phyloP scores from a whole-genome alignment of 78 protist genomes.

The slime mould (Dictyostelium discoideum) region DNA sequence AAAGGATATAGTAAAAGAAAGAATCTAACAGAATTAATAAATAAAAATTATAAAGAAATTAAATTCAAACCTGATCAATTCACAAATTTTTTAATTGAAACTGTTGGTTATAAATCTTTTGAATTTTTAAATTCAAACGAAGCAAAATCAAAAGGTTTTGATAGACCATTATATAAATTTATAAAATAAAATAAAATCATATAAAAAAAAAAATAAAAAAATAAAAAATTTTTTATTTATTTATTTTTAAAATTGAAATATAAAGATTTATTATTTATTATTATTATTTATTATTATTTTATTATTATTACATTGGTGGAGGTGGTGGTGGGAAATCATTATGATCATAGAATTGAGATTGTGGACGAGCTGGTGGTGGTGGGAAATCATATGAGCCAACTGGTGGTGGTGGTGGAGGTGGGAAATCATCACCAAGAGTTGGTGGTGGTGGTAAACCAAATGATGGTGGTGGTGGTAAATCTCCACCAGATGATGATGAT shows the following conservation, averaged over 20 bases:
- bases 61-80: slow-evolving; percentile 60
- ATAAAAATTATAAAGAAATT: slow-evolving; percentile 11
- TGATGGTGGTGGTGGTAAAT: slow-evolving; percentile 14
- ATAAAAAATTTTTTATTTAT: background rate
- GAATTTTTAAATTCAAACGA: background rate
- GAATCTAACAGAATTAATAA: slow-evolving; percentile 24
- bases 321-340: slow-evolving; percentile 35
- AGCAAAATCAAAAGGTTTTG: slow-evolving; percentile 22
- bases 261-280: background rate
- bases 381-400: background rate
- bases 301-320: background rate
- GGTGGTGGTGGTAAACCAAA: slow-evolving; percentile 14
- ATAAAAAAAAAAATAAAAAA: too few relatives aligned
- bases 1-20: slow-evolving; percentile 33
- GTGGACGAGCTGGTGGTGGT: background rate
- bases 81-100: slow-evolving; percentile 6
- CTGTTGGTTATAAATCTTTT: slow-evolving; percentile 11
- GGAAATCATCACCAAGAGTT: background rate
- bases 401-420: slow-evolving; percentile 1
- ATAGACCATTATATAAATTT: slow-evolving; percentile 37
- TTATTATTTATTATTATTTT: too few relatives aligned
- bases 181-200: slow-evolving; percentile 39
- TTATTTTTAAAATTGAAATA: too few relatives aligned
- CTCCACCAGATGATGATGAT: background rate
- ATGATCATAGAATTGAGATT: slow-evolving; percentile 23